Base-by-base conservation (phyloP, 192 early-diverging fungal species). In the Jimgerdemannia flammicorona region DNA sequence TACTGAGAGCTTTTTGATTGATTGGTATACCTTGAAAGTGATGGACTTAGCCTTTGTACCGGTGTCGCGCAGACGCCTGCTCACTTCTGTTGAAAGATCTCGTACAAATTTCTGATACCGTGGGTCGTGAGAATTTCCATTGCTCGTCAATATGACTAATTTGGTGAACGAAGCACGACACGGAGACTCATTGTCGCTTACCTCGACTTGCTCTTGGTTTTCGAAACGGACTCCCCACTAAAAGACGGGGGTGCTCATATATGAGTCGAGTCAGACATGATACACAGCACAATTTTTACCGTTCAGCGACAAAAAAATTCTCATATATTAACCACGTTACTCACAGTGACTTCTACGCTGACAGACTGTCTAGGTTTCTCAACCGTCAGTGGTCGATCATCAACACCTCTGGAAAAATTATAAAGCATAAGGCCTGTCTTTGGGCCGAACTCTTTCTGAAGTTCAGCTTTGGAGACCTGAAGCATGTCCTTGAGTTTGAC, bases 141-240 rank as follows among this genome's bases (percentile, higher is more conserved):
- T 14, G 49, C 14, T 59, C 49, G 8, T 66, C 65, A 66, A 43
- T 4, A 10, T 8, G 66, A 43, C 66, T 64, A 10, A 72, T 39
- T 17, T 65, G 42, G 14, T 59, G 20, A 19, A 18, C 67, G 18
- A 42, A 64, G 40, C 71, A 29, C 29, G 29, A 29, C 29, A 29
- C 1, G 29, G 29, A 64, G 4, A 43, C 44, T 43, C 39, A 11
- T 44, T 4, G 9, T 17, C 14, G 14, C 18, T 59, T 44, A 81
- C 79, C 64, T 91, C 83, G 3, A 88, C 89, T 76, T 98, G 89
- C 3, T 79, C 75, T 43, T 89, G 76, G 39, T 76, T 92, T 70
- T 94, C 89, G 81, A 98, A 94, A 7, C 96, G 87, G 0, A 98
- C 88, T 6, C 93, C 96, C 95, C 96, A 96, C 77, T 82, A 42